phyloP scores from a whole-genome alignment of 2,329 filamentous ascomycete species.

The Cytospora piceicola region DNA sequence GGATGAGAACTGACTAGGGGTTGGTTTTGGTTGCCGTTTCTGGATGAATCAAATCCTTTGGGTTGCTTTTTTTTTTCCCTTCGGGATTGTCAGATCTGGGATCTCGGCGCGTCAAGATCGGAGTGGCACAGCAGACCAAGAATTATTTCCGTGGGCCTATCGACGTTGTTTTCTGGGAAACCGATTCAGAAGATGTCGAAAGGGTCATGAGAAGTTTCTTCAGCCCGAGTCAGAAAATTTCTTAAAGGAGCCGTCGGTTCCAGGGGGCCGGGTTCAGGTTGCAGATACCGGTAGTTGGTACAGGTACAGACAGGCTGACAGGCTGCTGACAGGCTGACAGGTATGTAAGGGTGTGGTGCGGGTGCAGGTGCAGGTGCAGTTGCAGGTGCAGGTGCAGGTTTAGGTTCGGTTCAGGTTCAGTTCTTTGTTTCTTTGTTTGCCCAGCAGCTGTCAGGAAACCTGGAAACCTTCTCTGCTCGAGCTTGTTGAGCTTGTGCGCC shows the following conservation, averaged over 20 bases:
- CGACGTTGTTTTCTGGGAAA: background rate
- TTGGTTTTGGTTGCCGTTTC: conserved; percentile 19
- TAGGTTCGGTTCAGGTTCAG: background rate
- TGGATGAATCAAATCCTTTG: conserved; percentile 17
- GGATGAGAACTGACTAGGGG: conserved; percentile 24
- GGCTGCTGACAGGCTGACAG: too few relatives aligned
- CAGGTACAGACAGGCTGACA: too few relatives aligned
- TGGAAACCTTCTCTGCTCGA: background rate
- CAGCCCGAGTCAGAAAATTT: conserved; percentile 27
- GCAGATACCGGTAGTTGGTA: too few relatives aligned
- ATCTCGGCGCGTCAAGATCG: conserved; percentile 23
- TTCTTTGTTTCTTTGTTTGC: background rate
- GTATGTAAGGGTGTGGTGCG: too few relatives aligned
- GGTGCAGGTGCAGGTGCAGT: background rate
- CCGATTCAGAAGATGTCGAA: conserved; percentile 26
- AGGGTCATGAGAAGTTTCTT: background rate
- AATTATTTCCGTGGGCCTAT: conserved; percentile 13
- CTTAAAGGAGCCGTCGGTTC: conserved; percentile 1
- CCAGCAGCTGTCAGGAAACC: background rate
- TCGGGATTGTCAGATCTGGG: conserved; percentile 19
- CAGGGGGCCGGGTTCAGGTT: background rate
- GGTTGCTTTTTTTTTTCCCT: conserved; percentile 2
- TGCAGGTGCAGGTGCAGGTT: background rate
- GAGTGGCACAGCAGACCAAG: conserved; percentile 17
- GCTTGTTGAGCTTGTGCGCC: background rate